Evolutionary conservation across 2,329 filamentous ascomycete species (phyloP), one percentile per base, ranked within the genome.

Genomic region (Stagonosporopsis vannaccii): DNA sequence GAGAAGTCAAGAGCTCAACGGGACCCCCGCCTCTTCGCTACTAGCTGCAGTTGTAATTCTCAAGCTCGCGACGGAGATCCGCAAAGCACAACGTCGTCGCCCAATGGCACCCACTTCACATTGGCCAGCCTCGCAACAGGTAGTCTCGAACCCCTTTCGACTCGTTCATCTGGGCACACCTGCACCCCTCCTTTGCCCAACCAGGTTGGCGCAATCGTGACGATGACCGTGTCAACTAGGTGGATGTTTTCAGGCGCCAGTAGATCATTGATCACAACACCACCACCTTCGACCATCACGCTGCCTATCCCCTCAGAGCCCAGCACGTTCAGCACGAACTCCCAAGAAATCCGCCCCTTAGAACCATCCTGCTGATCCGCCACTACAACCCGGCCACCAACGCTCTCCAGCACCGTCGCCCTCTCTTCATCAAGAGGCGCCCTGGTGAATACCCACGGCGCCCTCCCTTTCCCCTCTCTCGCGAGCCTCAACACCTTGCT

Each of bases 281-380:
- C 93, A 11, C 94, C 94, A 0, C 94, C 94, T 75, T 98, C 94
- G 44, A 98, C 84, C 94, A 97, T 97, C 55, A 97, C 81, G 71
- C 92, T 97, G 48, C 77, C 75, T 40, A 97, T 78, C 1, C 87
- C 87, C 64, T 90, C 81, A 1, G 71, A 73, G 25, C 75, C 77
- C 30, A 96, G 74, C 3, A 80, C 78, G 17, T 75, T 75, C 26
- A 96, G 76, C 15, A 96, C 83, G 36, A 82, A 80, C 11, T 75
- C 74, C 92, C 91, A 96, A 17, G 49, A 43, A 2, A 70, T 50
- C 7, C 44, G 53, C 47, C 33, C n/a, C 11, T 26, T 41, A 0
- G 19, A 4, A 3, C 19, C 19, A 51, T 8, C 13, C 47, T 22
- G 7, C 6, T 25, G 12, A 13, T 25, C 43, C 7, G 20, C 30